phyloP scores from a whole-genome alignment of 805 yeast genomes.

The Barnettozyma californica region DNA sequence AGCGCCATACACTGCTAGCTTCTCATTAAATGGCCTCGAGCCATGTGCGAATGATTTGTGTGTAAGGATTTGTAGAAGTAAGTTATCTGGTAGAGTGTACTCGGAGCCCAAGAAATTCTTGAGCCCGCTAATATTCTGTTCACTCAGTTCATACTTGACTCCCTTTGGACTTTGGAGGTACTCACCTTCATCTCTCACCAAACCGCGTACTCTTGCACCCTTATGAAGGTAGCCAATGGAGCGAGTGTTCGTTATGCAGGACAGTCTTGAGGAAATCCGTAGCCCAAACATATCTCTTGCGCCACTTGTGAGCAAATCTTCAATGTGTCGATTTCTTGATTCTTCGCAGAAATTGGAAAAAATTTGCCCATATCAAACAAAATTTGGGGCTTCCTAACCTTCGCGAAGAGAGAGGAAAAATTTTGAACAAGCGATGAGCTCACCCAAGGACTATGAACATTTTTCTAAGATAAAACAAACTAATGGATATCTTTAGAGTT shows the following conservation, averaged over 20 bases:
- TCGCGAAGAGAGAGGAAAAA: not conserved
- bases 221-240: constrained; percentile 35
- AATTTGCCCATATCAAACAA: not conserved
- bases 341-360: not conserved
- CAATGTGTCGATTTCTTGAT: not conserved
- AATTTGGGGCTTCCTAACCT: not conserved
- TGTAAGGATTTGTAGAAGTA: constrained; percentile 75
- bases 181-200: constrained; percentile 65
- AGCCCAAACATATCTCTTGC: not conserved
- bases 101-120: constrained; percentile 45
- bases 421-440: constrained; percentile 8
- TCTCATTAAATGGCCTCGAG: constrained; percentile 82
- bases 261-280: not conserved
- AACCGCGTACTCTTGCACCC: constrained; percentile 59
- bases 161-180: constrained; percentile 46
- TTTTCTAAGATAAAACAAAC: not conserved
- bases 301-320: not conserved
- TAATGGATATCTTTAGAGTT: constrained; percentile 85
- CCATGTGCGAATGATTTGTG: constrained; percentile 96
- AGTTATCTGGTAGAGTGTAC: constrained; percentile 51
- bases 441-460: not conserved
- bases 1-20: constrained; percentile 66
- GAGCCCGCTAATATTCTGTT: constrained; percentile 43
- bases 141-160: constrained; percentile 45
- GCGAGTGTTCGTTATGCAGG: constrained; percentile 16